These are phyloP conservation scores for Schizonepeta tenuifolia DNA, from an alignment of 257 asterid species.

Conservation along the genomic window DNA sequence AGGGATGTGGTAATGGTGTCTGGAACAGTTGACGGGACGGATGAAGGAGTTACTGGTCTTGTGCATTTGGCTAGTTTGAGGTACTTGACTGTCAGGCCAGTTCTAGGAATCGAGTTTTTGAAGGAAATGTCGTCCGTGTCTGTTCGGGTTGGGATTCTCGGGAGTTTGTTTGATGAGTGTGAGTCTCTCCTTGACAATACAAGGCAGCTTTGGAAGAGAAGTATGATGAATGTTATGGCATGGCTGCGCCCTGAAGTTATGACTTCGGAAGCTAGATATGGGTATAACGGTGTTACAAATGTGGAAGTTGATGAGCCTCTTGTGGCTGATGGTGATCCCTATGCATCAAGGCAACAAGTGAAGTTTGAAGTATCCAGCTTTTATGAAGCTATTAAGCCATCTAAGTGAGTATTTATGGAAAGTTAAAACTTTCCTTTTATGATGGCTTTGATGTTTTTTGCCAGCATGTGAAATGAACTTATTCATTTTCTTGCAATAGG, in stretches of 20 bases:
- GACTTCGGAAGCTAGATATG: constrained; percentile 91
- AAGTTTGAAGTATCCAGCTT: constrained; percentile 77
- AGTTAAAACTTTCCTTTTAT: constrained; percentile 14
- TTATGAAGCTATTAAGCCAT: constrained; percentile 95
- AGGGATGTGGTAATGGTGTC: constrained; percentile 55
- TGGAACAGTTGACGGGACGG: constrained; percentile 84
- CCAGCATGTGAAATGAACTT: constrained; percentile 17
- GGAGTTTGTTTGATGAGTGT: constrained; percentile 63
- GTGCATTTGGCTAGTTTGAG: constrained; percentile 86
- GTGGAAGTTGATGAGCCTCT: constrained; percentile 44
- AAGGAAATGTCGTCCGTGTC: constrained; percentile 52
- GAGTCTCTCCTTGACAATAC: constrained; percentile 75
- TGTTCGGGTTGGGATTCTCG: constrained; percentile 75
- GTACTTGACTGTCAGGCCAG: constrained; percentile 73
- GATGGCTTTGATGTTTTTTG: constrained; percentile 17
- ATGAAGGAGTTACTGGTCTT: constrained; percentile 80
- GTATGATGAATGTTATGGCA: constrained; percentile 83
- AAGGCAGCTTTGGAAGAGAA: constrained; percentile 87
- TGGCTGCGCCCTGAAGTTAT: constrained; percentile 94
- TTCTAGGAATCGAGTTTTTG: constrained; percentile 42
- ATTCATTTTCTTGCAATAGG: constrained; percentile 47
- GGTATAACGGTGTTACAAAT: constrained; percentile 40
- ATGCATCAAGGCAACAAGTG: constrained; percentile 45
- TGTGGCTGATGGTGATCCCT: constrained; percentile 40
- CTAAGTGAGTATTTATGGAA: constrained; percentile 68